A percentile compares a stretch with the other conserved stretches of the same genome.
Conservation (phyloP, 148 eudicot species). For the Vaccinium macrocarpon region DNA sequence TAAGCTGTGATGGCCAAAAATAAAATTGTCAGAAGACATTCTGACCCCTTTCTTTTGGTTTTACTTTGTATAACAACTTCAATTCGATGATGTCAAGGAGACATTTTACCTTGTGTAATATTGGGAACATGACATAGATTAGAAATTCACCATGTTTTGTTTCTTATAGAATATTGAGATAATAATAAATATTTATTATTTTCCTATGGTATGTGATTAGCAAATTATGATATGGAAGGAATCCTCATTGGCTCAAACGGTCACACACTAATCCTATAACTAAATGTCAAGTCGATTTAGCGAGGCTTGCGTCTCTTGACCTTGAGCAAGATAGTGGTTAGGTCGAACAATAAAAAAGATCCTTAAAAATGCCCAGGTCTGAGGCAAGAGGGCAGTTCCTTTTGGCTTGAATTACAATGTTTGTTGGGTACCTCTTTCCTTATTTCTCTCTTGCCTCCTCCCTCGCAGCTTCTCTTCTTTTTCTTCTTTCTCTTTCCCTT, state of each 20-base stretch:
- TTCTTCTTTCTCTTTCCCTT: neutral
- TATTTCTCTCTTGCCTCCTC: neutral
- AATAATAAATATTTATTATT: neutral
- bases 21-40: neutral
- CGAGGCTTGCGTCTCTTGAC: neutral
- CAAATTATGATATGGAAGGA: neutral
- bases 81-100: neutral
- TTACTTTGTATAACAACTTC: neutral
- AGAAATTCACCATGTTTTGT: neutral
- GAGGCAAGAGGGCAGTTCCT: neutral
- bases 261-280: neutral
- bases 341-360: neutral
- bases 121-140: neutral
- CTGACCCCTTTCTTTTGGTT: neutral
- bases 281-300: neutral
- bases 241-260: neutral
- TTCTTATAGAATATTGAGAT: neutral
- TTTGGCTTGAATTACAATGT: neutral
- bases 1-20: neutral
- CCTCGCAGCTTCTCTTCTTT: neutral
- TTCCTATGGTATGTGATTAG: neutral
- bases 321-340: neutral
- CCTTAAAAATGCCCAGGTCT: neutral
- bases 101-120: neutral
- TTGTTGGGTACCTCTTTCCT: neutral